phyloP scores from a whole-genome alignment of 2,329 filamentous ascomycete genomes.

The Fragosphaeria purpurea region DNA sequence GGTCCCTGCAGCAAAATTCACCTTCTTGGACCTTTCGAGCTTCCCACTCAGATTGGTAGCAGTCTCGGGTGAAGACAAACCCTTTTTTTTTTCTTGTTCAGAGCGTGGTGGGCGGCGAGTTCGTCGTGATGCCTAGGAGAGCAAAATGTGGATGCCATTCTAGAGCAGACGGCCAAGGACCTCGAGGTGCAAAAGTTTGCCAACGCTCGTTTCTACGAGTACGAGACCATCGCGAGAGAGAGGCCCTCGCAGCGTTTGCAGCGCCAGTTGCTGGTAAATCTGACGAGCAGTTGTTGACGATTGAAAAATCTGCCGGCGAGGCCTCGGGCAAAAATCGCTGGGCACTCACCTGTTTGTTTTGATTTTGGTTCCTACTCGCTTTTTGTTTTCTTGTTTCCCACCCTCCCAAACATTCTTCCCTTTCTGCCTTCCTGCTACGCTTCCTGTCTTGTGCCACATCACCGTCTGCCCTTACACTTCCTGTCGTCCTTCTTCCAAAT shows the following conservation, averaged over 20 bases:
- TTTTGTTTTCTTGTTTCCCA: too few relatives aligned
- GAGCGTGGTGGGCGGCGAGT: not conserved
- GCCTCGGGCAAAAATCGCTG: slow-evolving; percentile 40
- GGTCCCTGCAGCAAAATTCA: too few relatives aligned
- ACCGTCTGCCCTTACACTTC: too few relatives aligned
- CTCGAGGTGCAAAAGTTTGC: slow-evolving; percentile 4
- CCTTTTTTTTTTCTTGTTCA: slow-evolving; percentile 16
- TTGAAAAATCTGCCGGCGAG: slow-evolving; percentile 16
- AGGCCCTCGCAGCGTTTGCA: not conserved
- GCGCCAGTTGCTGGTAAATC: not conserved
- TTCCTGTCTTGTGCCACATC: too few relatives aligned
- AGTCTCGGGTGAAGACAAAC: too few relatives aligned
- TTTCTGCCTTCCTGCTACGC: too few relatives aligned
- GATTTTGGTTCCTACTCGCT: too few relatives aligned
- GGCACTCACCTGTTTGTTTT: slow-evolving; percentile 54
- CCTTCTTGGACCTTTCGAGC: too few relatives aligned
- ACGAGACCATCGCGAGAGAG: too few relatives aligned
- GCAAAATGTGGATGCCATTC: slow-evolving; percentile 14
- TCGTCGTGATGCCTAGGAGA: slow-evolving; percentile 1
- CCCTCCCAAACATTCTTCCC: too few relatives aligned
- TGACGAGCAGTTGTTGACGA: not conserved
- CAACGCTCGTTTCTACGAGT: not conserved
- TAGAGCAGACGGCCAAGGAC: slow-evolving; percentile 16
- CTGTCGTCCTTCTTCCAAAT: too few relatives aligned
- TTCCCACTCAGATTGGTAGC: too few relatives aligned